Base-by-base conservation (phyloP, 2,329 filamentous ascomycete genomes). In the Botrytis medusae region DNA sequence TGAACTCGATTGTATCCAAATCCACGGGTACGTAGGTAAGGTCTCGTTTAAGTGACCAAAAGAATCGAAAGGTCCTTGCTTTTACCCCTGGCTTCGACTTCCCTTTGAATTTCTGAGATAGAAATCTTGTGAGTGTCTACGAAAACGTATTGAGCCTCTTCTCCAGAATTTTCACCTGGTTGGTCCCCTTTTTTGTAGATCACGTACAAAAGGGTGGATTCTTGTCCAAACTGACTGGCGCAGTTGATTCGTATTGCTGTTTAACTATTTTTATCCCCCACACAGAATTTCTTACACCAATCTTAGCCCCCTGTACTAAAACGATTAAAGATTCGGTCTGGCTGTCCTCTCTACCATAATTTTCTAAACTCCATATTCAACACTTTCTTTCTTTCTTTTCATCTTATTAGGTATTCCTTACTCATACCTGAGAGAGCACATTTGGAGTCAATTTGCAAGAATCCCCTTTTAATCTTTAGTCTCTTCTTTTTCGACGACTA, bases 281-380 rank as follows among this genome's bases (percentile, higher is more conserved):
- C 46, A n/a, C 34, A 68, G 64, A 54, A 68, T 68, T 68, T 54
- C 64, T 67, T 40, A 54, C 37, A 25, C 51, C 65, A 69, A 71
- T 63, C 32, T 61, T 62, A 65, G 10, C 29, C 63, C 61, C 63
- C 63, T 48, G 63, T 25, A 48, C 63, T 34, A 25, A 65, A 48
- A 25, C 61, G n/a, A 32, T 46, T n/a, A 64, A 63, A 64, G 61
- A 64, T 64, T 63, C 63, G 63, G 63, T 65, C 63, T 65, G 63
- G 63, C 44, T 65, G 63, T 48, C 63, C 63, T 65, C 65, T 57
- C 65, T n/a, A 34, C 46, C 65, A 57, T 69, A 60, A 69, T 22
- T 22, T 64, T 16, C 34, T 22, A 42, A 44, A 32, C 37, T 32
- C 22, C 29, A 65, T 65, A 65, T 46, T 68, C 65, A 68, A 54